These are phyloP conservation scores for Claviceps lovelessii DNA, from an alignment of 2,329 filamentous ascomycete genomes.

Conservation along the genomic window DNA sequence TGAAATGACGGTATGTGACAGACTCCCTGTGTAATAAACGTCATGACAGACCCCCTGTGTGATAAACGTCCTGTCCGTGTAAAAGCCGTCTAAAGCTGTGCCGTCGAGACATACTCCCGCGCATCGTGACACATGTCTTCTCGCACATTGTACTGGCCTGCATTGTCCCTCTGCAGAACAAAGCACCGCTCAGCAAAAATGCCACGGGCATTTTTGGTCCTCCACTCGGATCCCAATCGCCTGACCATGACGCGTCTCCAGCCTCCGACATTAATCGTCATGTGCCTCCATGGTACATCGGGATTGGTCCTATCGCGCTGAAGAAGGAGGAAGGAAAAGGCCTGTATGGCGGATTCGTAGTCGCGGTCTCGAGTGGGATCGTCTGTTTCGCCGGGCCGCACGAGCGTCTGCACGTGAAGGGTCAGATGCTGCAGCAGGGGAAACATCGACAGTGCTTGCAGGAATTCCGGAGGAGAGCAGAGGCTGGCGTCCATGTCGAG, in stretches of 20 bases:
- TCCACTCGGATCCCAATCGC: constrained; percentile 27
- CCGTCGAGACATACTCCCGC: constrained; percentile 9
- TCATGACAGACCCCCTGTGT: no score
- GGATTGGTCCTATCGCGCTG: constrained; percentile 11
- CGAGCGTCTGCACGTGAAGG: constrained; percentile 30
- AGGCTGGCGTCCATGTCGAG: constrained; percentile 30
- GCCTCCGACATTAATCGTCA: constrained; percentile 34
- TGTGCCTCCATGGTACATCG: constrained; percentile 20
- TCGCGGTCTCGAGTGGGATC: constrained; percentile 21
- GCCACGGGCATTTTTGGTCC: constrained; percentile 24
- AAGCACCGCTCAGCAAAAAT: constrained; percentile 35
- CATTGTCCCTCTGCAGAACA: constrained; percentile 20
- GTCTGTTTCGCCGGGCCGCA: constrained; percentile 19
- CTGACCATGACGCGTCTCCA: constrained; percentile 32
- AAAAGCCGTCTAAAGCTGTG: constrained; percentile 1
- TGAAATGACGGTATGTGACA: no score
- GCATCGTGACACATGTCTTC: constrained; percentile 16
- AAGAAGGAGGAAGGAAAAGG: constrained; percentile 19
- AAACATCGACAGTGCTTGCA: constrained; percentile 25
- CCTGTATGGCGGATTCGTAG: constrained; percentile 20
- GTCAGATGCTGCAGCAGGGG: constrained; percentile 25
- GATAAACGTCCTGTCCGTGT: no score
- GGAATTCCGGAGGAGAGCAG: constrained; percentile 22
- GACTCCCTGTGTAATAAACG: no score
- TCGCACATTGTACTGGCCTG: constrained; percentile 10